These are phyloP conservation scores for Podospora fimiseda DNA, from an alignment of 495 filamentous ascomycete species.

Conservation along the genomic window DNA sequence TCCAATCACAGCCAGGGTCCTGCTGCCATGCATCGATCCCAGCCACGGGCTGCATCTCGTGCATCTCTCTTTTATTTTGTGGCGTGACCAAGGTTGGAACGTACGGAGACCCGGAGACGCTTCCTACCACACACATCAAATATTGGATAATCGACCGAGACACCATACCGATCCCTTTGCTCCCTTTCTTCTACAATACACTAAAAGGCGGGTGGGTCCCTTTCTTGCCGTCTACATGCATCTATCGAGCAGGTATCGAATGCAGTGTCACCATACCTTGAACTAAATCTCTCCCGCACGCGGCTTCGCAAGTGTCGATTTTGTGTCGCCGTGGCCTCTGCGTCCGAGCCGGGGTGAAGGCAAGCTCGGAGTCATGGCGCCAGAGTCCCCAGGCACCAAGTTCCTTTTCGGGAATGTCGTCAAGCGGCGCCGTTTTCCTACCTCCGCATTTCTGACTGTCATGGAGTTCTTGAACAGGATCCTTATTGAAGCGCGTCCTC, in stretches of 20 bases:
- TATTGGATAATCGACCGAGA: neutral
- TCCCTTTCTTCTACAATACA: neutral
- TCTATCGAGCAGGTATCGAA: slow-evolving; percentile 4
- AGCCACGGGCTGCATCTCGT: slow-evolving; percentile 13
- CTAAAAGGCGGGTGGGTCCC: neutral
- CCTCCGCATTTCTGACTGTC: slow-evolving; percentile 24
- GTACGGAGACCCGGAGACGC: neutral
- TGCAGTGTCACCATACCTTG: slow-evolving; percentile 22
- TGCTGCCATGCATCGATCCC: slow-evolving; percentile 14
- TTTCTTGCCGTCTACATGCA: slow-evolving; percentile 3
- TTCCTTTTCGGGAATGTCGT: slow-evolving; percentile 31
- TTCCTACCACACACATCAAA: neutral
- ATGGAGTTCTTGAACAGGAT: slow-evolving; percentile 9
- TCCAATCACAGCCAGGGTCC: slow-evolving; percentile 20
- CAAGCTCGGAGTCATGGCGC: slow-evolving; percentile 16
- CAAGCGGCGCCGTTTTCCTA: slow-evolving; percentile 25
- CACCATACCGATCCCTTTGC: neutral
- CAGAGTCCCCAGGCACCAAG: slow-evolving; percentile 20
- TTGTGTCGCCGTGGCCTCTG: slow-evolving; percentile 4
- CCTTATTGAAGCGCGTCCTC: slow-evolving; percentile 10
- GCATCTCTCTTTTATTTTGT: slow-evolving; percentile 13
- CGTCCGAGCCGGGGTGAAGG: slow-evolving; percentile 6
- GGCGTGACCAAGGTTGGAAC: slow-evolving; percentile 11
- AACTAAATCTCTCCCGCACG: slow-evolving; percentile 7
- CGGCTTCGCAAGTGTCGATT: slow-evolving; percentile 1